These are phyloP conservation scores for Euphorbia schlechtendalii DNA, from an alignment of 441 rosid species.

Conservation along the genomic window DNA sequence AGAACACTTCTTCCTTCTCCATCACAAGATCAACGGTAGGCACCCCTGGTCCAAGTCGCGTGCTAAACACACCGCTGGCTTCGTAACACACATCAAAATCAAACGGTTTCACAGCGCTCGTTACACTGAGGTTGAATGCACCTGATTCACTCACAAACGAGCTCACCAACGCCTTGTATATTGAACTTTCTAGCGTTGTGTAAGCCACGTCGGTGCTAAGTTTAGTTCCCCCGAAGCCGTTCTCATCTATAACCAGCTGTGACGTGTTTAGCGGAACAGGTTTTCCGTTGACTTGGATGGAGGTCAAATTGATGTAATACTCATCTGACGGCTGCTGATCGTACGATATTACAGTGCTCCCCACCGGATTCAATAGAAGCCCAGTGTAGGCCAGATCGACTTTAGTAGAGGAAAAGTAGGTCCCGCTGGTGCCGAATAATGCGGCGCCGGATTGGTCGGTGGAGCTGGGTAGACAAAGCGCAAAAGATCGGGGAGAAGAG, in stretches of 20 bases:
- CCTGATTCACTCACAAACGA: conserved; percentile 32
- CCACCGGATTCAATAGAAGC: conserved; percentile 42
- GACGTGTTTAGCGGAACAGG: conserved; percentile 30
- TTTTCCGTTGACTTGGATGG: conserved; percentile 30
- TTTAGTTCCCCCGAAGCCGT: conserved; percentile 60
- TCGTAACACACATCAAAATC: conserved; percentile 50
- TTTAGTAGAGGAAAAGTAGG: conserved; percentile 23
- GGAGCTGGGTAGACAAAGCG: conserved; percentile 39
- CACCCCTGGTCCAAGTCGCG: conserved; percentile 55
- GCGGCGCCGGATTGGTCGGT: conserved; percentile 26
- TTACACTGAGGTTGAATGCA: conserved; percentile 35
- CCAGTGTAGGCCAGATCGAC: conserved; percentile 31
- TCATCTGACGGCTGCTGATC: conserved; percentile 42
- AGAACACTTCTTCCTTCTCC: conserved; percentile 36
- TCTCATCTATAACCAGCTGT: conserved; percentile 29
- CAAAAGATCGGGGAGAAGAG: conserved; percentile 40
- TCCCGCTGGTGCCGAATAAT: conserved; percentile 45
- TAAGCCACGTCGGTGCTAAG: conserved; percentile 58
- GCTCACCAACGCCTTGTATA: conserved; percentile 33
- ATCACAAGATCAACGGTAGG: conserved; percentile 47
- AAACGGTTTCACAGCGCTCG: conserved; percentile 32
- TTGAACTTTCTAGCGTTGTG: conserved; percentile 45
- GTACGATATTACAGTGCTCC: conserved; percentile 40
- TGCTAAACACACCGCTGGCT: conserved; percentile 24
- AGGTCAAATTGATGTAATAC: conserved; percentile 47